Evolutionary conservation across 1,284 basidiomycete genomes (phyloP), one percentile per base, ranked within the genome.

Genomic region (Cryptococcus sp.): DNA sequence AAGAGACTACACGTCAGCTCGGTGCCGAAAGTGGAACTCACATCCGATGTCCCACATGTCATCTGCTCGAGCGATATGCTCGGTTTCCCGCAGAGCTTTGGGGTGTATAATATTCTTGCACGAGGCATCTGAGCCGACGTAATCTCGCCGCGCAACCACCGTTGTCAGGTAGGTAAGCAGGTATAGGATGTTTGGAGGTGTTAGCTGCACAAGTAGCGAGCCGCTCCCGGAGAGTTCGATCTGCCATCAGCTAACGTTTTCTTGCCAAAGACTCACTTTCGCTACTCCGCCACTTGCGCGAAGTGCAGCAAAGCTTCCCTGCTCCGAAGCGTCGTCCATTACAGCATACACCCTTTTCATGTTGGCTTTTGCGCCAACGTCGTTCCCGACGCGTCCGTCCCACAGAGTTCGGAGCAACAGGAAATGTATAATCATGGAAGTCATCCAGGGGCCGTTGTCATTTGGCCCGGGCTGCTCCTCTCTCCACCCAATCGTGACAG

Each of bases 1-100:
- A 16, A 1, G 64, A 60, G 58, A 76, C 73, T 75, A 52, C 8
- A 47, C 16, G 15, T 47, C 30, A 55, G n/a, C 19, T 46, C 15
- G 7, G 45, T 43, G 6, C n/a, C 30, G 27, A 13, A 23, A 3
- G 6, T 19, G 7, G 1, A 16, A 60, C 73, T 69, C 52, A 76
- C 76, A 75, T 42, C 68, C 68, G n/a, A 52, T 47, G 52, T 77
- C 74, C 76, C 76, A 77, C 56, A 73, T 61, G 51, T 75, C 74
- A 2, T 69, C 71, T 0, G 58, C 52, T 6, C 64, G 47, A 15
- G 69, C 68, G 2, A 55, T 40, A 30, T 54, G 8, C 41, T 67
- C 69, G 22, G 49, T 63, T 42, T 69, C 63, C 23, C 63, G 53
- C 57, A 75, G 54, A 0, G 64, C 65, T 10, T 52, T 50, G 2